A percentile compares a stretch with the other conserved stretches of the same genome.
These are phyloP conservation scores for Coniosporium tulheliwenetii DNA, from an alignment of 2,329 filamentous ascomycete genomes.

Conservation along the genomic window DNA sequence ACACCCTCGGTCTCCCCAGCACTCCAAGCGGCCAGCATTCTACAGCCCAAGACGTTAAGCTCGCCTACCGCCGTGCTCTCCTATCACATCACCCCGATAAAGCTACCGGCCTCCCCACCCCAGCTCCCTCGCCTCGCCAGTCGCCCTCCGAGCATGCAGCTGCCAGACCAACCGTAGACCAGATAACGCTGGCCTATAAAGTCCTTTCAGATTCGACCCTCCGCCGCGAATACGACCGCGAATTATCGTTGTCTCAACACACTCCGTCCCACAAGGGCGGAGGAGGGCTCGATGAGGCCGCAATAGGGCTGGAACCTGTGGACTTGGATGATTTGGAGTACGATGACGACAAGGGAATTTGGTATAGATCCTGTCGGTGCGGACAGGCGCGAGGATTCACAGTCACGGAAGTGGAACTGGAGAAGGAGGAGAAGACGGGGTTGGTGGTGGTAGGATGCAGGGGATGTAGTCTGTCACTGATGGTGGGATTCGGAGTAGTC, in stretches of 20 bases:
- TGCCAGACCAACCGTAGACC: slow-evolving; percentile 32
- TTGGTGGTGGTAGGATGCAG: slow-evolving; percentile 45
- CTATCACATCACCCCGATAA: slow-evolving; percentile 46
- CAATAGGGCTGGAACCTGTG: slow-evolving; percentile 39
- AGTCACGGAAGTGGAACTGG: slow-evolving; percentile 38
- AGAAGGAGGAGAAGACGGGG: slow-evolving; percentile 31
- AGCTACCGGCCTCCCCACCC: background rate
- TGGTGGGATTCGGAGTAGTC: slow-evolving; percentile 41
- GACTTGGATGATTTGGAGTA: slow-evolving; percentile 40
- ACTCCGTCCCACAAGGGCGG: slow-evolving; percentile 14
- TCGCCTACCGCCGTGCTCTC: slow-evolving; percentile 41
- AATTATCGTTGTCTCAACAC: slow-evolving; percentile 19
- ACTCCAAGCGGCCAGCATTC: slow-evolving; percentile 4
- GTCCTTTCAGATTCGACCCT: slow-evolving; percentile 29
- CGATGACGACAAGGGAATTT: slow-evolving; percentile 22
- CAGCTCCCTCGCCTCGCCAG: too few relatives aligned
- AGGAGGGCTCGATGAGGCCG: slow-evolving; percentile 6
- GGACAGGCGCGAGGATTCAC: slow-evolving; percentile 40
- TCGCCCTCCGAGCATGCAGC: background rate
- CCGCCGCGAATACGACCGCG: slow-evolving; percentile 33
- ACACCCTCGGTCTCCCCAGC: slow-evolving; percentile 21
- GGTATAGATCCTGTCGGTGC: slow-evolving; percentile 41
- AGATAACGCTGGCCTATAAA: slow-evolving; percentile 43
- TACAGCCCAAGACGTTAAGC: slow-evolving; percentile 25
- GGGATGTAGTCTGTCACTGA: slow-evolving; percentile 49